Evolutionary conservation across 2,329 filamentous ascomycete species (phyloP).

Genomic region (Cadophora luteo-olivacea): DNA sequence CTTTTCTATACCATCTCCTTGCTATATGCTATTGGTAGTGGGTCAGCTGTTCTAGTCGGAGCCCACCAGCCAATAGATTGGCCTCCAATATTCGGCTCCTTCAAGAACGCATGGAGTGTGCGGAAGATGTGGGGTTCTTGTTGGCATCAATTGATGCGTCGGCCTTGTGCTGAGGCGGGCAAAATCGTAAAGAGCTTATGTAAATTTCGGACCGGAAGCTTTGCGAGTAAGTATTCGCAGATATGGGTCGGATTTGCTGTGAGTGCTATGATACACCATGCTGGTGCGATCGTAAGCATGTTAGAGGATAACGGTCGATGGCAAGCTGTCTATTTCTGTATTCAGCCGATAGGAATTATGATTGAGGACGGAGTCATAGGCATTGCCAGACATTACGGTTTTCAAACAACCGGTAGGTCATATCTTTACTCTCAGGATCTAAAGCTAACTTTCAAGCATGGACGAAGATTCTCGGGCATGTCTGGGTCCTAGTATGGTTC

Average conservation of each 20-base stretch:
- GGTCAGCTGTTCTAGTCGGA: too few relatives aligned
- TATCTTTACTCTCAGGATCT: too few relatives aligned
- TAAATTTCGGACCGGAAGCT: slow-evolving; percentile 4
- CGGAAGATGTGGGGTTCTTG: slow-evolving; percentile 19
- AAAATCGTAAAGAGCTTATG: background rate
- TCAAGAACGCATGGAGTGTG: slow-evolving; percentile 12
- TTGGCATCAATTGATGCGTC: slow-evolving; percentile 20
- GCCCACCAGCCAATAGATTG: background rate
- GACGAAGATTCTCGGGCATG: too few relatives aligned
- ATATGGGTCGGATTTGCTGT: slow-evolving; percentile 16
- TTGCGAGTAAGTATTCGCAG: slow-evolving; percentile 16
- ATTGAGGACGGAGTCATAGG: slow-evolving; percentile 2
- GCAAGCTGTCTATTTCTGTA: slow-evolving; percentile 14
- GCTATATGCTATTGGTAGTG: background rate
- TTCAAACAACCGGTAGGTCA: too few relatives aligned
- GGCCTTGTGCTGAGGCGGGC: slow-evolving; percentile 11
- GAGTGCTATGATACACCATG: slow-evolving; percentile 13
- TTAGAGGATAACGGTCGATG: slow-evolving; percentile 13
- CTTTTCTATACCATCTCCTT: slow-evolving; percentile 12
- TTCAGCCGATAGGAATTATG: slow-evolving; percentile 17
- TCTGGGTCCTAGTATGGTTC: too few relatives aligned
- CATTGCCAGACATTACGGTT: too few relatives aligned
- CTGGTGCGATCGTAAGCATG: background rate
- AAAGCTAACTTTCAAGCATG: too few relatives aligned
- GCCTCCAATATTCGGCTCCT: slow-evolving; percentile 18